Evolutionary conservation across 306 rosid species (phyloP), one percentile per base, ranked within the genome.

Genomic region (Cicer cuneatum): DNA sequence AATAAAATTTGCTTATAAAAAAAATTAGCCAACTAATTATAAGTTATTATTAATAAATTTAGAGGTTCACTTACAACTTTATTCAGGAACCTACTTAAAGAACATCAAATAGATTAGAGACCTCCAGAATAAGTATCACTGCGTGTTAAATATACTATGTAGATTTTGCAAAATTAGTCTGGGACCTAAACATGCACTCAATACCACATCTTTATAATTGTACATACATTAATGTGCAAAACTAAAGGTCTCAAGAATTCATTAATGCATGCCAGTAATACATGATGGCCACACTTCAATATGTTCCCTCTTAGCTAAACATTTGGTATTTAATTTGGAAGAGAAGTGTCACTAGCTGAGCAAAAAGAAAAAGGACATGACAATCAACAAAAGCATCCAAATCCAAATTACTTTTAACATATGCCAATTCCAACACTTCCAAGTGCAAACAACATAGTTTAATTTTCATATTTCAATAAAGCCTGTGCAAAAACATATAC

Each of bases 391-490:
- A 56, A 19, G 18, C 69, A 81, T 57, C 64, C 37, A 77, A 69
- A 46, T 53, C 68, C 49, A 48, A 53, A 63, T 52, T 49, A 54
- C 67, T 29, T 16, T 4, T 21, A 67, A 33, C 2, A 52, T 18
- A 19, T 53, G 47, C 40, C 41, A 62, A 61, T 62, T 56, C 29
- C 70, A 81, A 64, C 69, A 18, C 13, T 75, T 11, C 16, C 10
- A 54, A 69, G 37, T 64, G 47, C 18, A 76, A 76, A 71, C 56
- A 33, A 53, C 56, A 38, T 13, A 15, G 24, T 43, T 56, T 13
- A 15, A 13, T 43, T 45, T 51, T 64, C 51, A 81, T 63, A 48
- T 64, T 45, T 46, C 69, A 71, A 61, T 33, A 40, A 72, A 66
- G 57, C 41, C 41, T 45, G 56, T 66, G 73, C 39, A 72, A 39